Conservation (phyloP, 2,329 filamentous ascomycete species). For the Venturia nashicola region DNA sequence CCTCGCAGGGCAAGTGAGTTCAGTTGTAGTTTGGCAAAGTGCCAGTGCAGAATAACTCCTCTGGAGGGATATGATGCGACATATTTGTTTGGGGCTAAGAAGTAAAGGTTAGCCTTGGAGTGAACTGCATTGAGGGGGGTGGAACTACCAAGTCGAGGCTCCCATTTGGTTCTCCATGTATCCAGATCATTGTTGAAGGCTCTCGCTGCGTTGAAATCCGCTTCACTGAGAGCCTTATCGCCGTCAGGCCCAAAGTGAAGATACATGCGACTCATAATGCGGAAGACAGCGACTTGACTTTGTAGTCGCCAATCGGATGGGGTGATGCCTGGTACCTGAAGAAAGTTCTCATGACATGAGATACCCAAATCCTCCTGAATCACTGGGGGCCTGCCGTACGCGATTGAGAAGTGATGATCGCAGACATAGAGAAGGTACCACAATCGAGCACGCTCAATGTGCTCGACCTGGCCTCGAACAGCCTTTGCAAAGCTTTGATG, state of each 20-base stretch:
- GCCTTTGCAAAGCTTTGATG: constrained; percentile 26
- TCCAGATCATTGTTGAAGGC: constrained; percentile 11
- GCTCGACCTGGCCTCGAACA: constrained; percentile 18
- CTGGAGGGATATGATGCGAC: constrained; percentile 38
- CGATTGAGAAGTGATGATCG: constrained; percentile 27
- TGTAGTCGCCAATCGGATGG: constrained; percentile 16
- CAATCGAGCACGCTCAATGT: constrained; percentile 24
- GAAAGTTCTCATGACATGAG: constrained; percentile 18
- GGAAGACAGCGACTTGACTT: constrained; percentile 13
- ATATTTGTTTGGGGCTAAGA: constrained; percentile 31
- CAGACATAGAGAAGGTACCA: constrained; percentile 29
- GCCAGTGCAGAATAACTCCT: constrained; percentile 37
- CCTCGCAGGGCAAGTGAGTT: constrained; percentile 38
- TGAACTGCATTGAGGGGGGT: background rate
- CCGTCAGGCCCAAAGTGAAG: constrained; percentile 11
- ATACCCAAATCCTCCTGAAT: constrained; percentile 22
- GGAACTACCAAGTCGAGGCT: constrained; percentile 10
- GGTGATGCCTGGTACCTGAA: constrained; percentile 20
- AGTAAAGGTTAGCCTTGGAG: constrained; percentile 2
- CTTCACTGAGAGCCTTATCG: constrained; percentile 9
- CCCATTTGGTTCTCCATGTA: constrained; percentile 11
- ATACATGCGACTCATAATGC: constrained; percentile 11
- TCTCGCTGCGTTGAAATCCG: constrained; percentile 4
- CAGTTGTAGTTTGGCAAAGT: constrained; percentile 39
- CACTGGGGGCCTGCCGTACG: constrained; percentile 25